Base-by-base conservation (phyloP, 345 rosid species). In the Bretschneidera sinensis region DNA sequence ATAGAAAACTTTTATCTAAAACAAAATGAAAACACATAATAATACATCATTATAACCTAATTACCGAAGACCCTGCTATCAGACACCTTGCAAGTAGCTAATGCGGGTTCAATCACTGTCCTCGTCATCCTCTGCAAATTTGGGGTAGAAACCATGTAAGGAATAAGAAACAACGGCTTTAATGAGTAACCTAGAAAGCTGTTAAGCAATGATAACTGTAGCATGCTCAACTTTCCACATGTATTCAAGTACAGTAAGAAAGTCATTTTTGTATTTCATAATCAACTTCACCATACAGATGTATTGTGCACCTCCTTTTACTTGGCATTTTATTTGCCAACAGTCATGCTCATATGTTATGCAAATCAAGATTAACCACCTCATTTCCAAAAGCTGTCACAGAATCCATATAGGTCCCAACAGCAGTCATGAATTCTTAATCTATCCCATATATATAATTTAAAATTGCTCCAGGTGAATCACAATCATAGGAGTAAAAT, bases 91-190 rank as follows among this genome's bases (percentile, higher is more conserved):
- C 49, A 43, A n/a, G 71, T 70, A 43, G 54, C 61, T 24, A 20
- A 39, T 43, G 35, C 43, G 39, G 69, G 64, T 62, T 59, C 74
- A 80, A 21, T 71, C 72, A 15, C 65, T 74, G 69, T 72, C 78
- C 0, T 65, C 72, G 1, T 66, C 76, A 18, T 57, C 61, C 43
- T 53, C 85, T 80, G 79, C 76, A 69, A 50, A 48, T 1, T 34
- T 39, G 20, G 35, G 17, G 22, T 34, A 25, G 19, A 55, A 16
- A 34, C 61, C 23, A 45, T 35, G 31, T 58, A 17, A 60, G 59
- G 10, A 6, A 43, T 68, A 7, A 14, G 11, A 22, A 18, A 34
- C 6, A 11, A 17, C 43, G 21, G 51, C 48, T 19, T 31, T n/a
- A 53, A 56, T 6, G 2, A 17, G 48, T 21, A 49, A 21, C 5